Conservation (phyloP, 148 eudicot species). For the Vaccinium myrtillus region DNA sequence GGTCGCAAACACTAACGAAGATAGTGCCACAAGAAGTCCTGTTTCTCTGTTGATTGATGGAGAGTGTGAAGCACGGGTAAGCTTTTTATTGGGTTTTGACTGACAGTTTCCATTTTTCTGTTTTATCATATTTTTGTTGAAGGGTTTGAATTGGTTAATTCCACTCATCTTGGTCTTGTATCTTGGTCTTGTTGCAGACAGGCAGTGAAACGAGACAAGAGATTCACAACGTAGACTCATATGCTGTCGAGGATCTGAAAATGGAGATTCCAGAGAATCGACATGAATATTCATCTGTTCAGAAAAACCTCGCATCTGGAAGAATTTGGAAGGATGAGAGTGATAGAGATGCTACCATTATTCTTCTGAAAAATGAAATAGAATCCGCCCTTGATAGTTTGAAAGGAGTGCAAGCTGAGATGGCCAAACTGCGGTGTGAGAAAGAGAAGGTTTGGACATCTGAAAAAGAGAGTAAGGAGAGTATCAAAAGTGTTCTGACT, state of each 20-base stretch:
- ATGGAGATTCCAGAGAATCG: slow-evolving; percentile 17
- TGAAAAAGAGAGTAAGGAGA: slow-evolving; percentile 42
- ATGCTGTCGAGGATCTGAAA: slow-evolving; percentile 19
- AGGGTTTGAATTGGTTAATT: background rate
- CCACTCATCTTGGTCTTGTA: slow-evolving; percentile 17
- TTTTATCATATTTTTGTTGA: background rate
- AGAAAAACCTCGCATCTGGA: slow-evolving; percentile 7
- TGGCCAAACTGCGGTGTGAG: slow-evolving; percentile 45
- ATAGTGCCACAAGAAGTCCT: background rate
- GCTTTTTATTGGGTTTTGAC: slow-evolving; percentile 13
- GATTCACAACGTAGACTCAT: slow-evolving; percentile 5
- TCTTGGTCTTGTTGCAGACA: slow-evolving; percentile 38
- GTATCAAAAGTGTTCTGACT: slow-evolving; percentile 39
- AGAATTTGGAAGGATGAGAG: slow-evolving; percentile 22
- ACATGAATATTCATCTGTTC: slow-evolving; percentile 15
- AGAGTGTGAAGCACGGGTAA: slow-evolving; percentile 38
- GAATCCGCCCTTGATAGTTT: slow-evolving; percentile 61
- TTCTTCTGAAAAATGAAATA: slow-evolving; percentile 61
- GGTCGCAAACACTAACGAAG: slow-evolving; percentile 15
- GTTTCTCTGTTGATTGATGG: slow-evolving; percentile 16
- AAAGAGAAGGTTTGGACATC: slow-evolving; percentile 50
- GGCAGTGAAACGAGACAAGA: slow-evolving; percentile 26
- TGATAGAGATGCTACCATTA: slow-evolving; percentile 42
- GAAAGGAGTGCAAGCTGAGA: slow-evolving; percentile 57
- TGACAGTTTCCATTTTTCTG: background rate